Evolutionary conservation across 2,329 filamentous ascomycete genomes (phyloP).

Genomic region (Monilinia polystroma): DNA sequence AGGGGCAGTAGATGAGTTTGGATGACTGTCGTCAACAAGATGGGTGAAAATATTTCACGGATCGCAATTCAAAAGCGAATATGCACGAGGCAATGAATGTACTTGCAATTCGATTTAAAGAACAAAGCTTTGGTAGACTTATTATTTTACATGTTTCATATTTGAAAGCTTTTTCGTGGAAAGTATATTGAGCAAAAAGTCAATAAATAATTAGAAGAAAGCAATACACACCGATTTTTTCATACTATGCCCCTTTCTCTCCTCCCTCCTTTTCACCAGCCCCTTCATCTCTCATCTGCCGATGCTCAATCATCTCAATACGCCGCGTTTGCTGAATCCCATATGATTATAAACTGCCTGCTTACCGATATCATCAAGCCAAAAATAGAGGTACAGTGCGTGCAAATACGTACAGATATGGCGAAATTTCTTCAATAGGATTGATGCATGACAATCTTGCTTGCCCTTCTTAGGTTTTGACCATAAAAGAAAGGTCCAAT

Average conservation of each 20-base stretch:
- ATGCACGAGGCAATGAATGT: conserved; percentile 19
- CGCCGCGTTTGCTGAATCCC: not conserved
- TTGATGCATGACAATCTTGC: not conserved
- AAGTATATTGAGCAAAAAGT: conserved; percentile 25
- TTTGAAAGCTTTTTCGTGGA: conserved; percentile 13
- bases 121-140: conserved; percentile 28
- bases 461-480: not conserved
- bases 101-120: conserved; percentile 22
- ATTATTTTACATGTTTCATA: conserved; percentile 26
- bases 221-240: conserved; percentile 28
- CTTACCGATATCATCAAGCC: conserved; percentile 40
- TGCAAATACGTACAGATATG: conserved; percentile 42
- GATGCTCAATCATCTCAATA: conserved; percentile 1
- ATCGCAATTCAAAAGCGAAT: not conserved
- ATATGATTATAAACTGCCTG: conserved; percentile 29
- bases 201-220: conserved; percentile 25
- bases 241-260: conserved; percentile 2
- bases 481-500: conserved; percentile 10
- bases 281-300: not conserved
- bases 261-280: not conserved
- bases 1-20: conserved; percentile 61
- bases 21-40: conserved; percentile 56
- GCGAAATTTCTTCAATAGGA: conserved; percentile 17
- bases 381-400: conserved; percentile 33
- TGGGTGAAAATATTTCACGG: conserved; percentile 20